Base-by-base conservation (phyloP, 441 rosid species). In the Arabidopsis lyrata region DNA sequence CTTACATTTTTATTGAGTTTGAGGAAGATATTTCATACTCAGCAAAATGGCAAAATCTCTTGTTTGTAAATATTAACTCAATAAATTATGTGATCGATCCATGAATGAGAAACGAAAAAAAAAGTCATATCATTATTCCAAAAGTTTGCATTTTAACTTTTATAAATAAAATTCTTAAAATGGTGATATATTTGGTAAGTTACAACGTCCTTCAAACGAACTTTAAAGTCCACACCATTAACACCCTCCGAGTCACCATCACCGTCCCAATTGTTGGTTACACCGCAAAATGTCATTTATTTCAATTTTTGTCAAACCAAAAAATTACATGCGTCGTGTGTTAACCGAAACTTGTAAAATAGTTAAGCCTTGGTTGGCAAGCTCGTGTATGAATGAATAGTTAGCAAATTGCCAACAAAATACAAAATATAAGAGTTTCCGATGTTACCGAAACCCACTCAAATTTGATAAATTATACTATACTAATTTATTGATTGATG, bases 181-280 rank as follows among this genome's bases (percentile, higher is more conserved):
- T 29, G 4, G 31, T 29, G 31, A 29, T 29, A 29, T 29, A 29
- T 49, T 52, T 52, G 69, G 69, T 72, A 54, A 48, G 70, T 63
- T 42, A 42, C 70, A 72, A 42, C 69, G 8, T 18, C 69, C 65
- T 53, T 52, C 45, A 41, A 54, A 11, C 48, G 63, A 72, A 54
- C 58, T 55, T 55, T 45, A 24, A 63, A 63, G 14, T 41, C 31
- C 58, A 32, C 24, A n/a, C 38, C 42, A 18, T 39, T 29, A 49
- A 31, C 53, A 62, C 32, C 42, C 9, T 20, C 31, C 52, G 11
- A 41, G 16, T 62, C 63, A 53, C 47, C 56, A 53, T 53, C 47
- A 72, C 35, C 20, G 47, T 32, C 76, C 39, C 29, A 44, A 44
- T 34, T 11, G 31, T 63, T 42, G 56, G 63, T 63, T 54, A 54